Evolutionary conservation across 2,329 filamentous ascomycete species (phyloP).

Genomic region (Paraconiothyrium sp.): DNA sequence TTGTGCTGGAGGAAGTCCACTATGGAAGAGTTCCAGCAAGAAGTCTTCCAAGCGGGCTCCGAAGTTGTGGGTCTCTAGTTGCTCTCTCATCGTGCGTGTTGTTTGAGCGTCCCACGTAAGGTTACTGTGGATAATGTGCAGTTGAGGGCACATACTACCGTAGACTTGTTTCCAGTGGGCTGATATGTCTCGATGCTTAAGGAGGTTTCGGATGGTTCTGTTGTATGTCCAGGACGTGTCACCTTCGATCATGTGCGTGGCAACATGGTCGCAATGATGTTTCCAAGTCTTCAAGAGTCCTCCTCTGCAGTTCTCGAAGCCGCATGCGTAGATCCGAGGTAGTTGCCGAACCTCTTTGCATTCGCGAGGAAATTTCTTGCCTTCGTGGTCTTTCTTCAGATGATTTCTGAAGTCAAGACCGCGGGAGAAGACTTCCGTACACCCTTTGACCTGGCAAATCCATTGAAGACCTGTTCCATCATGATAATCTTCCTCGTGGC

Average conservation of each 20-base stretch:
- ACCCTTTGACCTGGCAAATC: conserved; percentile 15
- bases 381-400: conserved; percentile 15
- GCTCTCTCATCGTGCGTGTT: conserved; percentile 14
- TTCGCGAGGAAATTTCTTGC: conserved; percentile 1
- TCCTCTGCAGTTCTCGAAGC: conserved; percentile 18
- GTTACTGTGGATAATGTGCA: conserved; percentile 8
- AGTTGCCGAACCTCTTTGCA: conserved; percentile 1
- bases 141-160: conserved; percentile 9
- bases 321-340: conserved; percentile 19
- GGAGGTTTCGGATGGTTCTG: conserved; percentile 19
- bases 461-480: conserved; percentile 17
- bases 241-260: conserved; percentile 14
- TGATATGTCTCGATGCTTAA: conserved; percentile 14
- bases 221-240: conserved; percentile 19
- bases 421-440: conserved; percentile 13
- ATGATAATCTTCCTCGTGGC: conserved; percentile 21
- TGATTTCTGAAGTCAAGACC: conserved; percentile 19
- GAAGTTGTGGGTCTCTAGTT: conserved; percentile 20
- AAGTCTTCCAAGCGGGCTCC: conserved; percentile 4
- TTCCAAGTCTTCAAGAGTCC: conserved; percentile 17
- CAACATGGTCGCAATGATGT: conserved; percentile 22
- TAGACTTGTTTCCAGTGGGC: conserved; percentile 15
- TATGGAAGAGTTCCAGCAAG: conserved; percentile 19
- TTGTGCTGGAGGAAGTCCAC: conserved; percentile 11
- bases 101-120: conserved; percentile 20